Percentiles rank a stretch among this genome's conserved stretches.
Evolutionary conservation across 768 basidiomycete species (phyloP).

Genomic region (Leccinum variicolor): DNA sequence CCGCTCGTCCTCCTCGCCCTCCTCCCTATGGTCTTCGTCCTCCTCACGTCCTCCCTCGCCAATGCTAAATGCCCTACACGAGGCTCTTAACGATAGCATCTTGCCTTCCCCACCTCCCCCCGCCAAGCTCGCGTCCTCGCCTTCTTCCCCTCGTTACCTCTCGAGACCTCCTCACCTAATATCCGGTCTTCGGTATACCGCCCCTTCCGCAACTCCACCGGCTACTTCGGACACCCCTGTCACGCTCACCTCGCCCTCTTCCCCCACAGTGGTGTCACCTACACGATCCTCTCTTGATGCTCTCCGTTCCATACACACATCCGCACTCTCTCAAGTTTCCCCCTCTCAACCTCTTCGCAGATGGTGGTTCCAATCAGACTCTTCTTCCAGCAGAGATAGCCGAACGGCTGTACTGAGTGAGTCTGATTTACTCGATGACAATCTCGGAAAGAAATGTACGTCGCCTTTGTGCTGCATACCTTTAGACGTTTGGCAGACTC

Average conservation of each 20-base stretch:
- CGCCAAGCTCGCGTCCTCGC: constrained; percentile 39
- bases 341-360: constrained; percentile 24
- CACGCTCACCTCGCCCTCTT: constrained; percentile 13
- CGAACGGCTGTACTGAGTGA: constrained; percentile 46
- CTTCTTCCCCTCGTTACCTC: constrained; percentile 31
- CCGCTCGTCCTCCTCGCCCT: not conserved
- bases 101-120: constrained; percentile 41
- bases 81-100: constrained; percentile 43
- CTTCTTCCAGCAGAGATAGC: constrained; percentile 35
- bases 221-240: constrained; percentile 23
- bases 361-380: constrained; percentile 55
- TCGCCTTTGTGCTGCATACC: constrained; percentile 9
- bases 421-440: constrained; percentile 41
- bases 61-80: constrained; percentile 38
- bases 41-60: constrained; percentile 35
- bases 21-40: not conserved
- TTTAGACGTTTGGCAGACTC: constrained; percentile 1
- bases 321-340: constrained; percentile 26
- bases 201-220: constrained; percentile 61
- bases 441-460: constrained; percentile 60
- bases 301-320: constrained; percentile 44
- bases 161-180: constrained; percentile 50
- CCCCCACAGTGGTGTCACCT: constrained; percentile 23
- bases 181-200: constrained; percentile 53
- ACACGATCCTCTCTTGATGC: constrained; percentile 53